Conservation (phyloP, 73 alveolate genomes). For the Paramecium bursaria region DNA sequence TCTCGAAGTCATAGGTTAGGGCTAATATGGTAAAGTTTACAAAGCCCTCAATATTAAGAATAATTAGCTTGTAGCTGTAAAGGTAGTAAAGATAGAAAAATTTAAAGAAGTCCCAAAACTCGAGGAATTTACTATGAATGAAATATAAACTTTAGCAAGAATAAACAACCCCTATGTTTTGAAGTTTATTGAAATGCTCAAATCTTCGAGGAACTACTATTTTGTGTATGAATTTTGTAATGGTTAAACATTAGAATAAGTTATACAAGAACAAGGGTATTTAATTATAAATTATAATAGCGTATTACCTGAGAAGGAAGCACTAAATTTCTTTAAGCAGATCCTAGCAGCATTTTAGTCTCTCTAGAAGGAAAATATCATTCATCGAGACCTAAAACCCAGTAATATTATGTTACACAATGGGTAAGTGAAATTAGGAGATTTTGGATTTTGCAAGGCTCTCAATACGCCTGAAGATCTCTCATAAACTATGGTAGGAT, state of each 20-base stretch:
- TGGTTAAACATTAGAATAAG: slow-evolving; percentile 62
- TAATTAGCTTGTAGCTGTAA: slow-evolving; percentile 60
- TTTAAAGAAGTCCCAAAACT: slow-evolving; percentile 70
- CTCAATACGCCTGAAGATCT: slow-evolving; percentile 52
- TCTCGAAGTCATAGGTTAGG: slow-evolving; percentile 64
- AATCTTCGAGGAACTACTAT: slow-evolving; percentile 52
- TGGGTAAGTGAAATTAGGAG: slow-evolving; percentile 55
- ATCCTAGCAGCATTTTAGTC: slow-evolving; percentile 62
- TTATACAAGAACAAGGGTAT: slow-evolving; percentile 29
- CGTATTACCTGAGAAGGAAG: slow-evolving; percentile 62
- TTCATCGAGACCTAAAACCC: slow-evolving; percentile 71
- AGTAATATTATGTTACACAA: slow-evolving; percentile 63
- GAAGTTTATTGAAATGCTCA: slow-evolving; percentile 67
- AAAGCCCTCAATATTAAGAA: slow-evolving; percentile 65
- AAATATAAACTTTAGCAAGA: slow-evolving; percentile 65
- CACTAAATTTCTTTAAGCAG: slow-evolving; percentile 37
- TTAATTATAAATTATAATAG: slow-evolving; percentile 5
- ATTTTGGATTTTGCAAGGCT: slow-evolving; percentile 70
- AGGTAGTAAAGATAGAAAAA: slow-evolving; percentile 66
- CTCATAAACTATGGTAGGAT: slow-evolving; percentile 69
- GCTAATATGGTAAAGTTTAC: slow-evolving; percentile 69
- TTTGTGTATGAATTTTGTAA: slow-evolving; percentile 67
- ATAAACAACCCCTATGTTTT: slow-evolving; percentile 59
- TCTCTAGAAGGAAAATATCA: slow-evolving; percentile 44
- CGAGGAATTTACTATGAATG: slow-evolving; percentile 71